Evolutionary conservation across 2,329 filamentous ascomycete genomes (phyloP), one percentile per base, ranked within the genome.

Genomic region (Hypomyces rosellus): DNA sequence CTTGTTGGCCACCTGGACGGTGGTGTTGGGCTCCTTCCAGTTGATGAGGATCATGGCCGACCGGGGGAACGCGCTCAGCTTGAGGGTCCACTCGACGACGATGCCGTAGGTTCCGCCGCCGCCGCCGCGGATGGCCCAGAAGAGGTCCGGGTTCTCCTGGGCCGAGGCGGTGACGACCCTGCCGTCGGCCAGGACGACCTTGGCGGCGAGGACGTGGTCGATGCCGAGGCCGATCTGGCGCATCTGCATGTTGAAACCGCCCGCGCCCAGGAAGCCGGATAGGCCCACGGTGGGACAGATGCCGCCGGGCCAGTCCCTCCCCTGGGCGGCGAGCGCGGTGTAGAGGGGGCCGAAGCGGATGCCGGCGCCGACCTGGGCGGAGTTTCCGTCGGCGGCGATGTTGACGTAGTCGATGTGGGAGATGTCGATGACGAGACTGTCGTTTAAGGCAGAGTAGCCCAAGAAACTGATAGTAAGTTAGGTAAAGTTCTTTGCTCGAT

Each of bases 101-200:
- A 66, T 59, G 2, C 64, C 64, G 16, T 61, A 67, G 3, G 63
- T 62, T 12, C 63, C 65, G 4, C 64, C 64, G 4, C 64, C 64
- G 1, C 63, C 64, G 0, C 64, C 64, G 0, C 59, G 57, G 0
- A 67, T 51, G 1, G 63, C 64, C 58, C 62, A 66, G 53, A 62
- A 63, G 4, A 67, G 48, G 25, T 66, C 62, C 0, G 53, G 14
- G n/a, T 61, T 57, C 22, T 60, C 49, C 4, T 48, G 56, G 1
- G 55, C 52, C 2, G 61, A 61, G 13, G 61, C 59, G 8, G 55
- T 55, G 1, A 61, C 56, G 0, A 56, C 36, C 2, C 60, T 54
- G 2, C 63, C 59, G 15, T 64, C 56, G 22, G 64, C 61, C 9
- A 63, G 51, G 3, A 67, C 59, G 3, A 67, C 59, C 1, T 50